Base-by-base conservation (phyloP, 177 flowering plant genomes). In the Vitis hybrid region DNA sequence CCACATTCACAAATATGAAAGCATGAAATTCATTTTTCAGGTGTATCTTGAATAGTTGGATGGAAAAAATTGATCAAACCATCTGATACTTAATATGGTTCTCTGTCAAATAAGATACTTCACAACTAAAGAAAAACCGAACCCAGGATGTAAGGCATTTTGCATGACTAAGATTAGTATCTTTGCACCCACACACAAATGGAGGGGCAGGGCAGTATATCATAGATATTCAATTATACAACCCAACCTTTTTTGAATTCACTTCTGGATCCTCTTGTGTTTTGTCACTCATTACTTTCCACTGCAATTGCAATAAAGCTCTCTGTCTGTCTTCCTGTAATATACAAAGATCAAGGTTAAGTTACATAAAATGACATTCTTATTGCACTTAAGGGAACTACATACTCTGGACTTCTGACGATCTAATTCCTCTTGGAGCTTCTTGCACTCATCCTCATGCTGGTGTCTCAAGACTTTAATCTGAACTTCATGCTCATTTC, bases 261-360 rank as follows among this genome's bases (percentile, higher is more conserved):
- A 86, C 97, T 86, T 96, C 98, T 80, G 82, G 94, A 57, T 92
- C 95, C 66, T 89, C 97, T 56, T 85, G 84, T 63, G 83, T 90
- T 53, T 89, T 82, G 74, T 84, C 85, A 68, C 87, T 71, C 97
- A 93, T 90, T 61, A 92, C 95, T 79, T 80, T 92, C 98, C 95
- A 92, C 77, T 92, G 98, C 83, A 96, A 70, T 75, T 96, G 91
- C 83, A 96, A 69, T 62, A 92, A 76, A 31, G 94, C 89, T 64
- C 91, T 88, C 75, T 96, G 97, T 77, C 87, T 84, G 66, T 93
- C 98, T 79, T 92, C 99, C 99, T 96, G 86, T 59, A 51, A 76
- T 52, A 69, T 50, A 56, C 1, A 2, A 64, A 10, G 29, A 33
- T 60, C 39, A 60, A 71, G 56, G 74, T 70, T 67, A 50, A 62